Base-by-base conservation (phyloP, 768 basidiomycete genomes). In the Pluteus cervinus region DNA sequence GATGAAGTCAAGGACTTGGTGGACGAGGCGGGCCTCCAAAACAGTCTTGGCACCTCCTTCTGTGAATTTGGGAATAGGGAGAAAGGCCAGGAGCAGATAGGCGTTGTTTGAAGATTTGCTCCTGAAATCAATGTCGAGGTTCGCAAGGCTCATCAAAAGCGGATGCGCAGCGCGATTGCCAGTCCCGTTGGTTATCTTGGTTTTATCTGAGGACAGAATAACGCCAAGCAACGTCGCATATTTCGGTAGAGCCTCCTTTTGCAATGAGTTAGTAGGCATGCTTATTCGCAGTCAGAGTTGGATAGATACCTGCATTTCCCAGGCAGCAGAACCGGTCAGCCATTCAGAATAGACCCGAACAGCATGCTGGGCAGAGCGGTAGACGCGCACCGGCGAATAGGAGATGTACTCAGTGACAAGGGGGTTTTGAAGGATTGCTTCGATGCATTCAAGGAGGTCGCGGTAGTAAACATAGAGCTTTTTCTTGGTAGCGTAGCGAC, bases 141-240 rank as follows among this genome's bases (percentile, higher is more conserved):
- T 65, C 7, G 58, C 57, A 5, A 63, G 29, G 1, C 41, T 55
- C 6, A 64, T 38, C 0, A 63, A 40, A 0, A 63, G 36, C 0
- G 58, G 62, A 25, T 65, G 58, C 22, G 57, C 61, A 4, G 48
- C 43, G 22, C 53, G 50, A 17, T 50, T 48, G 11, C 60, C 59
- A 9, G 56, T 60, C 36, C 52, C 51, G 11, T 46, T 37, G 0
- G 58, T 53, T 8, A 65, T 51, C 15, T 51, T 52, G 5, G 61
- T 61, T 33, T 65, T 65, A 36, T 63, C 56, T 0, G 56, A 58
- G 3, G 55, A 53, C 1, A 51, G 36, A 9, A 63, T 49, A 0
- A 50, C 44, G 1, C 60, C 55, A 7, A 62, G 34, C n/a, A 63
- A 42, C 0, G 56, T 61, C 0, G 49, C 47, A 2, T 56, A 55